Percentiles rank a stretch among this genome's conserved stretches.
These are phyloP conservation scores for Amanita rubescens DNA, from an alignment of 768 basidiomycete genomes.

Conservation along the genomic window DNA sequence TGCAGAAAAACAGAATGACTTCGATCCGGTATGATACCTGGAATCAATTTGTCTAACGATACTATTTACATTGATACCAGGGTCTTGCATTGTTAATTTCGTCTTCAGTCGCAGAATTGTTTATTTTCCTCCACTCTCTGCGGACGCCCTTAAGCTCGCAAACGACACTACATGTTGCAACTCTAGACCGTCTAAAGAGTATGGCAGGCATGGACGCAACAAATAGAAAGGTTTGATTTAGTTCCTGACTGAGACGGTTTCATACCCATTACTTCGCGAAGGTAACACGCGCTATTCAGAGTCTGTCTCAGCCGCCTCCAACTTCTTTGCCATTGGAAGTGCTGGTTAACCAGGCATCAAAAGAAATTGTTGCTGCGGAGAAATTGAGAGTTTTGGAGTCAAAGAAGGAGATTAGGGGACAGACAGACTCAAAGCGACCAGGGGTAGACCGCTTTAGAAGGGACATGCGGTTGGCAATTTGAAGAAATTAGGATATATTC, in stretches of 20 bases:
- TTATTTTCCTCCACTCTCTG: constrained; percentile 53
- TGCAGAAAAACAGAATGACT: constrained; percentile 29
- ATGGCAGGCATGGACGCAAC: constrained; percentile 41
- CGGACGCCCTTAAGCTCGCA: constrained; percentile 49
- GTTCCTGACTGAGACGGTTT: not conserved
- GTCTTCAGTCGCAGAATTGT: constrained; percentile 57
- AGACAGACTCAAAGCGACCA: constrained; percentile 2
- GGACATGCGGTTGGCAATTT: not conserved
- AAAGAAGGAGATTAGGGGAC: constrained; percentile 22
- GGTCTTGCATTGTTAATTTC: constrained; percentile 46
- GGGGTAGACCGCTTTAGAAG: not conserved
- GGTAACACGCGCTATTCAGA: constrained; percentile 49
- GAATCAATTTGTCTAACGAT: not conserved
- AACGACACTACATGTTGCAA: constrained; percentile 39
- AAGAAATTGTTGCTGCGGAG: constrained; percentile 63
- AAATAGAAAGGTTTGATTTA: constrained; percentile 38
- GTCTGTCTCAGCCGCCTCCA: constrained; percentile 45
- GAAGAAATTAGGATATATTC: not conserved
- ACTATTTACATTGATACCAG: constrained; percentile 24
- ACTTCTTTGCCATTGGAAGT: constrained; percentile 34
- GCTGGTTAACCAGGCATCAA: constrained; percentile 51
- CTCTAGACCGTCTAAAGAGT: constrained; percentile 42
- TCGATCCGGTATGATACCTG: constrained; percentile 31
- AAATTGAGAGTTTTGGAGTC: constrained; percentile 51
- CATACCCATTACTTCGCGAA: constrained; percentile 17